A percentile compares a stretch with the other conserved stretches of the same genome.
Conservation (phyloP, 139 green algal genomes). For the Choricystis sp. region DNA sequence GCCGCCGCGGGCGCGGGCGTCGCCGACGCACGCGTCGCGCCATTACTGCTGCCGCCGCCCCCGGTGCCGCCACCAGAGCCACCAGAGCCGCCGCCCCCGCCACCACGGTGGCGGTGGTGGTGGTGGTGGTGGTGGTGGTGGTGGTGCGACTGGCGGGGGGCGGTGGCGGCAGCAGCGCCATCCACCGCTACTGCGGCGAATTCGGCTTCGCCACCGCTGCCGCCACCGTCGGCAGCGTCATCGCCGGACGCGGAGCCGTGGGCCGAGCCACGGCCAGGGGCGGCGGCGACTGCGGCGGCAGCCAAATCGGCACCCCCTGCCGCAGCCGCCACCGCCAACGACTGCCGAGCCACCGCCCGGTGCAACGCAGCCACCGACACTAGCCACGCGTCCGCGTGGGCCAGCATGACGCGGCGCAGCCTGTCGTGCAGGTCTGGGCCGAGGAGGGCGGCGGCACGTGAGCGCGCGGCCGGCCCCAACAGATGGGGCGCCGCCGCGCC, state of each 20-base stretch:
- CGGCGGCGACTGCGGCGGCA: no score
- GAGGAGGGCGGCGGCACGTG: neutral
- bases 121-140: neutral
- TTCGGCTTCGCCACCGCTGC: neutral
- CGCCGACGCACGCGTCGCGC: neutral
- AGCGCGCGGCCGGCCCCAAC: neutral
- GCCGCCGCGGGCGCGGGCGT: neutral
- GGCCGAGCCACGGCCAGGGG: no score
- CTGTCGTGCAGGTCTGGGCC: neutral
- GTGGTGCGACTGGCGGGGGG: neutral
- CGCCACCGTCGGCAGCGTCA: no score
- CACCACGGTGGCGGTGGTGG: neutral
- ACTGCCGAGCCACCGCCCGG: no score
- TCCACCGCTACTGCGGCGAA: neutral
- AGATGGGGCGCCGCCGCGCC: no score
- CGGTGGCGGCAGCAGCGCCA: neutral
- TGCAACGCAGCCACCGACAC: neutral
- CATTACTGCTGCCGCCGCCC: neutral
- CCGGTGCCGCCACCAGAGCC: neutral
- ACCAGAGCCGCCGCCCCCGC: neutral
- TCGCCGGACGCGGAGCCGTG: constrained; percentile 2
- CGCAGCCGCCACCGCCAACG: no score
- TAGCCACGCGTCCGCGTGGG: neutral
- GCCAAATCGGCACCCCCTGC: no score
- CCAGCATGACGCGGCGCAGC: neutral